Conservation (phyloP, 1,284 basidiomycete species). For the Xerocomus amazonicus region DNA sequence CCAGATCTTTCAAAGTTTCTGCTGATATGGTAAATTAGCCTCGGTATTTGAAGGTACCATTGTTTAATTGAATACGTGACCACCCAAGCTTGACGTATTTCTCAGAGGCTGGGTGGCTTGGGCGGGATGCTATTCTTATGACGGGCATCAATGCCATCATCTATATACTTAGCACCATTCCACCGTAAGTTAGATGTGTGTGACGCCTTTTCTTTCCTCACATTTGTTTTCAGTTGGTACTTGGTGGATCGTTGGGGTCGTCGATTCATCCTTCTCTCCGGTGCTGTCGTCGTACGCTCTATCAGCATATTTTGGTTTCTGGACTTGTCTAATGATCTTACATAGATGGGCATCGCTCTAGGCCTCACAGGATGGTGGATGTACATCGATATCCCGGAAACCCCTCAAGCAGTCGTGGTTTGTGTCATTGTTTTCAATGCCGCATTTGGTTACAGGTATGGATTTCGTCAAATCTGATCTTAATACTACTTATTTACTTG, state of each 20-base stretch:
- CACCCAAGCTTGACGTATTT: constrained; percentile 15
- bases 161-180: constrained; percentile 81
- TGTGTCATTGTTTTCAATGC: constrained; percentile 95
- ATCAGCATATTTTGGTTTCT: constrained; percentile 2
- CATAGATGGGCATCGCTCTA: constrained; percentile 76
- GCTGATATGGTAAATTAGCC: constrained; percentile 39
- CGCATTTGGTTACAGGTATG: constrained; percentile 80
- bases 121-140: constrained; percentile 96
- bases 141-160: constrained; percentile 92
- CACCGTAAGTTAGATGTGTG: constrained; percentile 53
- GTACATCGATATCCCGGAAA: constrained; percentile 84
- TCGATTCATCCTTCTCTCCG: constrained; percentile 86
- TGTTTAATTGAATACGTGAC: background rate
- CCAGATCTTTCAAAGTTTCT: constrained; percentile 4
- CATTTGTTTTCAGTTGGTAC: constrained; percentile 69
- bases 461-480: constrained; percentile 12
- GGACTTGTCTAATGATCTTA: constrained; percentile 2
- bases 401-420: constrained; percentile 85
- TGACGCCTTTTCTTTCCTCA: constrained; percentile 3
- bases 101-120: constrained; percentile 93
- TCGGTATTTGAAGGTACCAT: constrained; percentile 77
- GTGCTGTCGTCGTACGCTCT: constrained; percentile 74
- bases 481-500: constrained; percentile 7
- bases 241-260: constrained; percentile 92
- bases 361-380: constrained; percentile 89